Evolutionary conservation across 441 rosid genomes (phyloP).

Genomic region (Hypseocharis bilobata): DNA sequence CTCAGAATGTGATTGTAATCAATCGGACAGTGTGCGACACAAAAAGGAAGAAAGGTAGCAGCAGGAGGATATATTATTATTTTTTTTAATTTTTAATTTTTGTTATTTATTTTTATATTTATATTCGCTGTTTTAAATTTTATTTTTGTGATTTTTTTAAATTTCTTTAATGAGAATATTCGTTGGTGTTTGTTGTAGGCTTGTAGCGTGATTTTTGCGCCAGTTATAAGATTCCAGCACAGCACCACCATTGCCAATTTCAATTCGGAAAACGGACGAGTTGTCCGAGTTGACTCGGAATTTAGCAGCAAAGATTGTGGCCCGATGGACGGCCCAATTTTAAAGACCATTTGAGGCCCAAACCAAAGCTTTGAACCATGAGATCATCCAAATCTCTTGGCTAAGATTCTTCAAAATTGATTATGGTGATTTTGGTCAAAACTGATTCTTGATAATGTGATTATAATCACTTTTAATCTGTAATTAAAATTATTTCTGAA

Average conservation of each 20-base stretch:
- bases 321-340: too few relatives aligned
- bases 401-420: too few relatives aligned
- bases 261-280: too few relatives aligned
- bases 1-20: background rate
- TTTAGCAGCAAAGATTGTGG: background rate
- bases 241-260: too few relatives aligned
- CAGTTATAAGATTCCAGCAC: background rate
- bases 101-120: background rate
- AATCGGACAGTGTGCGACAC: background rate
- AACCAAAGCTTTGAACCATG: too few relatives aligned
- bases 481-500: too few relatives aligned
- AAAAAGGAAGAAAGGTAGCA: background rate
- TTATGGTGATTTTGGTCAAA: too few relatives aligned
- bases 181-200: background rate
- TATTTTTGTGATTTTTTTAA: background rate
- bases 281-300: background rate
- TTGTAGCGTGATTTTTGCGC: constrained; percentile 5
- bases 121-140: too few relatives aligned
- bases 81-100: background rate
- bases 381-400: too few relatives aligned
- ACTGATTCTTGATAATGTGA: too few relatives aligned
- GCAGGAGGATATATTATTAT: background rate
- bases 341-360: too few relatives aligned
- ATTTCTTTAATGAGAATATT: background rate
- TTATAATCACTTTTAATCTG: too few relatives aligned